phyloP scores from a whole-genome alignment of 805 yeast species.

The Sugiyamaella chiloensis region DNA sequence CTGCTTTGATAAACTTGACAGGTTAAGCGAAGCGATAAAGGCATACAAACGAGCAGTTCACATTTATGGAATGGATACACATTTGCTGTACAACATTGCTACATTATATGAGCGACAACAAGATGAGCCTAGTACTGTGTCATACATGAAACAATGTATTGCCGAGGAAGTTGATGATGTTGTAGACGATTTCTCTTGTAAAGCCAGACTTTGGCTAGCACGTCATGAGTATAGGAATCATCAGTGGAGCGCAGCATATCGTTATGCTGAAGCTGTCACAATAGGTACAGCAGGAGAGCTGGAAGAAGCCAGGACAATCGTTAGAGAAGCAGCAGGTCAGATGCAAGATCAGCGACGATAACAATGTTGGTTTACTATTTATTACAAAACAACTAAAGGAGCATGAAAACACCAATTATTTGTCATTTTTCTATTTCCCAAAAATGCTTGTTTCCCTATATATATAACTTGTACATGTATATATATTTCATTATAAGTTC shows the following conservation, averaged over 20 bases:
- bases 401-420: too few species aligned
- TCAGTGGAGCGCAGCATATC: slow-evolving; percentile 66
- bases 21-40: slow-evolving; percentile 68
- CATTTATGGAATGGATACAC: slow-evolving; percentile 53
- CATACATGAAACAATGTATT: slow-evolving; percentile 61
- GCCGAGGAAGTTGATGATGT: slow-evolving; percentile 65
- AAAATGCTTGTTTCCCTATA: too few species aligned
- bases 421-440: too few species aligned
- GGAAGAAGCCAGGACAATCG: slow-evolving; percentile 83
- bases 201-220: slow-evolving; percentile 86
- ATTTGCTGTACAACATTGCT: slow-evolving; percentile 65
- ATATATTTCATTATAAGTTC: too few species aligned
- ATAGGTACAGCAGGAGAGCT: slow-evolving; percentile 79
- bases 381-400: too few species aligned
- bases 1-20: slow-evolving; percentile 77
- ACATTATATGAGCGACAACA: slow-evolving; percentile 55
- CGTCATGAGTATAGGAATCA: slow-evolving; percentile 54
- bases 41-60: slow-evolving; percentile 75
- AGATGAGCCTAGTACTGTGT: slow-evolving; percentile 51
- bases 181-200: slow-evolving; percentile 66
- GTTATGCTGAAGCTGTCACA: slow-evolving; percentile 65
- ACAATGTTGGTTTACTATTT: too few species aligned
- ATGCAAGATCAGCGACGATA: background rate
- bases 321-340: slow-evolving; percentile 31
- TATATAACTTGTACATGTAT: too few species aligned